phyloP scores from a whole-genome alignment of 2,329 filamentous ascomycete genomes.

The Xylariales sp. region DNA sequence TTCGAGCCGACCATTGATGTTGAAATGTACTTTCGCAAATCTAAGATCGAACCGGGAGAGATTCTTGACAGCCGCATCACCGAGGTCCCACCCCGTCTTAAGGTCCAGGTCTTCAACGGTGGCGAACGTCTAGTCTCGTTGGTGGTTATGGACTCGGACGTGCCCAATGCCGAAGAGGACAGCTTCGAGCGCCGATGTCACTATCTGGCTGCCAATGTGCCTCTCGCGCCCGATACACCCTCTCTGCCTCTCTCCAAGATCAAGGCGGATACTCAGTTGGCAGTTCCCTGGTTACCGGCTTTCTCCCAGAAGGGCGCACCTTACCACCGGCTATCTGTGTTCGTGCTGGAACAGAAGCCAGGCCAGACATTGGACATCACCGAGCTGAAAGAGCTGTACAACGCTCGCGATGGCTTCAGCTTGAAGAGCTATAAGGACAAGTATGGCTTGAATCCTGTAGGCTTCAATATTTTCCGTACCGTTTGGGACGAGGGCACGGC shows the following conservation, averaged over 20 bases:
- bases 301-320: constrained; percentile 84
- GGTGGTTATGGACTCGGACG: constrained; percentile 83
- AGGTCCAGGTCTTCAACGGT: constrained; percentile 78
- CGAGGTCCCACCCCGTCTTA: constrained; percentile 68
- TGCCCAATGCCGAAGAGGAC: constrained; percentile 73
- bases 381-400: constrained; percentile 49
- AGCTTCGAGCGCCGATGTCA: constrained; percentile 78
- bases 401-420: constrained; percentile 62
- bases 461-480: constrained; percentile 82
- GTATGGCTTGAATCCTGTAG: constrained; percentile 66
- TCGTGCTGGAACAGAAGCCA: constrained; percentile 74
- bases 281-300: constrained; percentile 77
- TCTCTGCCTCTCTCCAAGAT: constrained; percentile 63
- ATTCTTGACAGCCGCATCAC: constrained; percentile 71
- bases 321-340: constrained; percentile 83
- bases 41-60: constrained; percentile 68
- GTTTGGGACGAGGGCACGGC: constrained; percentile 85
- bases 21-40: constrained; percentile 71
- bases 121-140: constrained; percentile 80
- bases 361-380: constrained; percentile 54
- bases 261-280: constrained; percentile 58
- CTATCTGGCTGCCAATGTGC: constrained; percentile 70
- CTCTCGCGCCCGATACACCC: constrained; percentile 46
- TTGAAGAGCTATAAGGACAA: constrained; percentile 70
- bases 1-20: constrained; percentile 77